Conservation (phyloP, 495 filamentous ascomycete species). For the Aspergillus mulundensis region DNA sequence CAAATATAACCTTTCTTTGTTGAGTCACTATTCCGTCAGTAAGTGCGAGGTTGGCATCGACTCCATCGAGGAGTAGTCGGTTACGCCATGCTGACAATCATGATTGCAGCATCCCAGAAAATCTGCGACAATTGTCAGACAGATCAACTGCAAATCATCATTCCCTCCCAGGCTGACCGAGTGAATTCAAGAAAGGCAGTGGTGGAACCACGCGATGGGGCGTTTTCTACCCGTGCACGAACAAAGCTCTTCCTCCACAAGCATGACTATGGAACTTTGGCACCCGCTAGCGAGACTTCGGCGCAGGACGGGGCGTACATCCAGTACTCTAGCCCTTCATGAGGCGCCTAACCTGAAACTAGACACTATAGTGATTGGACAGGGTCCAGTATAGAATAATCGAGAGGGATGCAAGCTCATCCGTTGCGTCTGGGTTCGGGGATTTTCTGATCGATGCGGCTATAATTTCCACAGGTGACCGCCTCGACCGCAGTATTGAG, state of each 20-base stretch:
- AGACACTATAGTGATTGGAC: constrained; percentile 4
- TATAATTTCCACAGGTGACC: not conserved
- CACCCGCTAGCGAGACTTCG: not conserved
- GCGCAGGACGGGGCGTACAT: not conserved
- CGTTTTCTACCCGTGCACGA: not conserved
- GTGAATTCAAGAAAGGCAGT: not conserved
- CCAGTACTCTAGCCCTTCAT: not conserved
- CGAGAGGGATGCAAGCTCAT: constrained; percentile 4
- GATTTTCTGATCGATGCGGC: not conserved
- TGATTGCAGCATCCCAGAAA: not conserved
- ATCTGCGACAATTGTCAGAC: constrained; percentile 17
- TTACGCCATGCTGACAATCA: not conserved
- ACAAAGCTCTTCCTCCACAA: not conserved
- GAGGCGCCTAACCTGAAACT: constrained; percentile 7
- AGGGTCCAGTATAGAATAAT: not conserved
- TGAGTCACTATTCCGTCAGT: not conserved
- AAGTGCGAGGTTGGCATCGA: not conserved
- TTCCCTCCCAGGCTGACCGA: not conserved
- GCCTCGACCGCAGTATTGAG: not conserved
- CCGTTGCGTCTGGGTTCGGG: not conserved
- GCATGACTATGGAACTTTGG: not conserved
- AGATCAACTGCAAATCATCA: constrained; percentile 19
- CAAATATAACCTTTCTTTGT: not conserved
- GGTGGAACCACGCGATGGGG: not conserved
- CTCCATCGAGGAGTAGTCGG: not conserved